A percentile compares a stretch with the other conserved stretches of the same genome.
phyloP scores from a whole-genome alignment of 345 rosid species.

The Populus nigra region DNA sequence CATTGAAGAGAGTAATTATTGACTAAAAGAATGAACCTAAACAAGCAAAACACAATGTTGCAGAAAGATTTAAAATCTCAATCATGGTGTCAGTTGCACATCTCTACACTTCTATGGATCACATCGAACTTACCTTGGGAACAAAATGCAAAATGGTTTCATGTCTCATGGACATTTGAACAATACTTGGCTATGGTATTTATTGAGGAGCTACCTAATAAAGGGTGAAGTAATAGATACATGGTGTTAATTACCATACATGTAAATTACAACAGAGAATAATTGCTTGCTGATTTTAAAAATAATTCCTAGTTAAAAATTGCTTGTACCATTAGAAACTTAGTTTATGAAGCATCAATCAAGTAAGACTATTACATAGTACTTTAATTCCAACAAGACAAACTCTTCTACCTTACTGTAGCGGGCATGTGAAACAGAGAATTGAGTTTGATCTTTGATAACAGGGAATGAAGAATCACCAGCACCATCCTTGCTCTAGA shows the following conservation, averaged over 20 bases:
- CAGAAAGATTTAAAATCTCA: background rate
- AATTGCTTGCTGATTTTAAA: background rate
- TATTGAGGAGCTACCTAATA: background rate
- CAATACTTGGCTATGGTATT: background rate
- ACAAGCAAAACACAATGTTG: background rate
- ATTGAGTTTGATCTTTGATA: constrained; percentile 80
- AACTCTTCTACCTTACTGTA: constrained; percentile 71
- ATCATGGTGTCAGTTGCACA: background rate
- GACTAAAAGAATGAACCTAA: background rate
- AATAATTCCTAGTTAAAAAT: background rate
- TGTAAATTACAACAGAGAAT: background rate
- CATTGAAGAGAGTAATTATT: background rate
- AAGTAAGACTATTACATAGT: background rate
- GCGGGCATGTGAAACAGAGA: constrained; percentile 87
- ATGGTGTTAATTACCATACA: background rate
- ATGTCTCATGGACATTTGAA: constrained; percentile 7
- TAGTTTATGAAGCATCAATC: background rate
- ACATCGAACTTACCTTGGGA: background rate
- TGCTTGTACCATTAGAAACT: constrained; percentile 1
- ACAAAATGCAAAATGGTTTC: background rate
- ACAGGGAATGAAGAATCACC: constrained; percentile 93
- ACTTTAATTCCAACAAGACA: background rate
- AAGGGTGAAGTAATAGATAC: background rate
- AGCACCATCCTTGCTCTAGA: constrained; percentile 86
- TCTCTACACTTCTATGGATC: background rate